Evolutionary conservation across 202 grass and related monocot genomes (phyloP), one percentile per base, ranked within the genome.

Genomic region (Elaeis oleifera): DNA sequence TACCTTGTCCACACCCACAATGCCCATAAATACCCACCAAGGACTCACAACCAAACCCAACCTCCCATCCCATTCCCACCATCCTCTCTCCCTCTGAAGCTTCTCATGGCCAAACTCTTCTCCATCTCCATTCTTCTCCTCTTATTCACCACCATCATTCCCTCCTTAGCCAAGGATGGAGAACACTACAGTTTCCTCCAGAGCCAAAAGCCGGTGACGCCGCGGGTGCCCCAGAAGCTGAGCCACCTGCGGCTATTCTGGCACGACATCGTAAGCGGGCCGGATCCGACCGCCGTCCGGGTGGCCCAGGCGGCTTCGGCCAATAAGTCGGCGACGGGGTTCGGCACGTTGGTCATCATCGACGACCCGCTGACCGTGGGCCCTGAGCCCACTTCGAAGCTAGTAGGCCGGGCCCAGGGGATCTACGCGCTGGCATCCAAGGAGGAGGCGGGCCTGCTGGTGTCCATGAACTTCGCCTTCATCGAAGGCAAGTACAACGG

Each of bases 391-490:
- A 27, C 54, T 0, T 71, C 77, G 15, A 27, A 3, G 60, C 53
- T 56, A 16, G 20, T 87, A 0, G 90, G 90, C 16, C 82, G 82
- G 24, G 86, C 90, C 7, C 90, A 95, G 78, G 90, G 85, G 16
- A 81, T 79, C 15, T 95, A 95, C 69, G 50, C 82, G 19, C 36
- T 19, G 27, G 74, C 90, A 8, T 80, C 74, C 58, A 76, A 68
- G 72, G 64, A 81, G 61, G 48, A 24, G 70, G 0, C 79, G 1
- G 76, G 57, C 4, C 50, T 95, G 0, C 16, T 84, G 1, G 70
- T 86, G 90, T 60, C 25, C 71, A 95, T 95, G 90, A 95, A 81
- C 83, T 82, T 95, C 44, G 86, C 86, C 15, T 83, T 95, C 63
- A 39, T 23, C 0, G 61, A 64, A 19, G 61, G 61, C 13, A 64